Conservation (phyloP, 192 early-diverging fungal species). For the Umbelopsis ramanniana region DNA sequence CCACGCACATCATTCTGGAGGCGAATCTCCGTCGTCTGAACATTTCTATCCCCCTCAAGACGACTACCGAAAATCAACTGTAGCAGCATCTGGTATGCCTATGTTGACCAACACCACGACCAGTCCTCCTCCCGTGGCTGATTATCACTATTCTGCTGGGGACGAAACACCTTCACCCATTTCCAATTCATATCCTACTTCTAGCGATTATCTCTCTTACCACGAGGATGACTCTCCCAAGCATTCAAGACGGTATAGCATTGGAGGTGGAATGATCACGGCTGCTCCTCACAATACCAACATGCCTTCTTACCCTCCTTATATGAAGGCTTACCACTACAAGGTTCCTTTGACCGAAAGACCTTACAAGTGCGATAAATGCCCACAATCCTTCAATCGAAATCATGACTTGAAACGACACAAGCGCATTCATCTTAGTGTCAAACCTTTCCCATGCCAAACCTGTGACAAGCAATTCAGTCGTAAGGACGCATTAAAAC, state of each 20-base stretch:
- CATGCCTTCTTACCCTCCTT: constrained; percentile 8
- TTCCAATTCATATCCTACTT: constrained; percentile 16
- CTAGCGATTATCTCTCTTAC: constrained; percentile 1
- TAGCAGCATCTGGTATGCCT: constrained; percentile 20
- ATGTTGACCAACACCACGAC: not conserved
- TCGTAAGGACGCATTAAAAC: constrained; percentile 70
- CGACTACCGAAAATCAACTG: constrained; percentile 5
- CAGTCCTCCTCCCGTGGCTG: not conserved
- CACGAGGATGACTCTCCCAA: constrained; percentile 15
- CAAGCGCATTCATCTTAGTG: constrained; percentile 71
- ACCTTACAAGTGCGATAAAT: constrained; percentile 24
- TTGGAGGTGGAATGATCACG: constrained; percentile 14
- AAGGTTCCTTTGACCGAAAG: constrained; percentile 29
- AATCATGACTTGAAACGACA: constrained; percentile 79
- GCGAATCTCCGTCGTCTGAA: not conserved
- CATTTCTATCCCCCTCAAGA: not conserved
- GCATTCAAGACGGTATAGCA: constrained; percentile 16
- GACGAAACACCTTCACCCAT: constrained; percentile 14
- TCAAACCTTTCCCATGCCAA: constrained; percentile 77
- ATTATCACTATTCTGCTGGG: not conserved
- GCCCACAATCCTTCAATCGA: constrained; percentile 56
- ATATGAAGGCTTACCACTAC: constrained; percentile 32
- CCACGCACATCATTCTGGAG: not conserved
- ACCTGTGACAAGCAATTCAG: constrained; percentile 80
- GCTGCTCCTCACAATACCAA: not conserved